These are phyloP conservation scores for Metschnikowia lochheadii DNA, from an alignment of 805 yeast genomes.

Conservation along the genomic window DNA sequence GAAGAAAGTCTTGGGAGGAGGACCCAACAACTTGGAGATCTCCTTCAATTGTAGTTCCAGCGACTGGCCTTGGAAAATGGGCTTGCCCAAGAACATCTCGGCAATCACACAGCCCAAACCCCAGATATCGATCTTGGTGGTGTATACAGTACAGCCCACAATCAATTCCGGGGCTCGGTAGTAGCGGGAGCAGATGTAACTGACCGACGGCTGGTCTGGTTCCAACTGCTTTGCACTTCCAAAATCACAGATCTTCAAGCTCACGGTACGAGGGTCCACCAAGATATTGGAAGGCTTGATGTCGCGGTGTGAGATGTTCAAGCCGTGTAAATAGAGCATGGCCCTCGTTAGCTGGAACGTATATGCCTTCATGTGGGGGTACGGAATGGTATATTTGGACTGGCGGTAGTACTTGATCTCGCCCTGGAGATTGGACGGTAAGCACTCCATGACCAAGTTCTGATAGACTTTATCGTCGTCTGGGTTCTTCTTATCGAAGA, in stretches of 20 bases:
- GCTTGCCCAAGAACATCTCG: conserved; percentile 87
- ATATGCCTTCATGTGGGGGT: conserved; percentile 71
- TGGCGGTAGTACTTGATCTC: conserved; percentile 70
- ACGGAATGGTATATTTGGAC: conserved; percentile 58
- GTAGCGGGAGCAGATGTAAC: conserved; percentile 93
- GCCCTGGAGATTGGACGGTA: conserved; percentile 73
- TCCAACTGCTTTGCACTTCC: conserved; percentile 81
- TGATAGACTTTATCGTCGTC: conserved; percentile 66
- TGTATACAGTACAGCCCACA: conserved; percentile 82
- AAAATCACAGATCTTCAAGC: conserved; percentile 76
- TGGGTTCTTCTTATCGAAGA: conserved; percentile 63
- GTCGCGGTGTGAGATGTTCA: conserved; percentile 80
- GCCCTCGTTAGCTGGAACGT: conserved; percentile 79
- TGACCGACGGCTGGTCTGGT: conserved; percentile 79
- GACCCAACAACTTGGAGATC: conserved; percentile 85
- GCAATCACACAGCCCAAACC: conserved; percentile 96
- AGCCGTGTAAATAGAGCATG: conserved; percentile 75
- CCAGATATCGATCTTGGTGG: conserved; percentile 95
- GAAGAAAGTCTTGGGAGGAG: conserved; percentile 68
- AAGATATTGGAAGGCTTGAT: conserved; percentile 79
- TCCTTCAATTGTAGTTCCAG: conserved; percentile 87
- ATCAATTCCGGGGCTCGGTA: conserved; percentile 95
- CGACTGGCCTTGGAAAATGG: conserved; percentile 92
- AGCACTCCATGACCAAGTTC: conserved; percentile 81
- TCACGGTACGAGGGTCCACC: conserved; percentile 65